These are phyloP conservation scores for Chamaecyparis obtusa DNA, from an alignment of 75 land plant species.

Conservation along the genomic window DNA sequence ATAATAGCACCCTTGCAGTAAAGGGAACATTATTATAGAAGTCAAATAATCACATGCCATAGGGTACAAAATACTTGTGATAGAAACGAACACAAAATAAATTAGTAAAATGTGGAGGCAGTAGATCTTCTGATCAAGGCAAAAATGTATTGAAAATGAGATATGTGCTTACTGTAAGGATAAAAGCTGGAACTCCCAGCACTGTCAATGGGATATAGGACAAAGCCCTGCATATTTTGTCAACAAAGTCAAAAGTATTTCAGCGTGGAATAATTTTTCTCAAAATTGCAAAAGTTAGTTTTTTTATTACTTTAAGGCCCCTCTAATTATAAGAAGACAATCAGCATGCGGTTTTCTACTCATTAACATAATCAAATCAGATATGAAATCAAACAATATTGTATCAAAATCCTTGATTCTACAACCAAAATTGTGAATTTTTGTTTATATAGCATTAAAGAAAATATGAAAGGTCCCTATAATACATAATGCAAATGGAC, in stretches of 20 bases:
- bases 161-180: neutral
- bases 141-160: neutral
- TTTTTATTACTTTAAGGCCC: neutral
- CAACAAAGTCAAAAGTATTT: neutral
- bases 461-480: neutral
- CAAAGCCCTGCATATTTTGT: constrained; percentile 1
- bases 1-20: neutral
- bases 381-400: neutral
- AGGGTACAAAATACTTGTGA: neutral
- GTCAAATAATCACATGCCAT: neutral
- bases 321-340: neutral
- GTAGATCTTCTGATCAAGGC: neutral
- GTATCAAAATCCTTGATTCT: neutral
- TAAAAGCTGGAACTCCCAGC: neutral
- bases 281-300: neutral
- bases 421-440: neutral
- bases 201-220: constrained; percentile 1
- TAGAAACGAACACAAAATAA: neutral
- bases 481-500: neutral
- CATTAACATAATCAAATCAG: neutral
- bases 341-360: neutral
- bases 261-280: neutral
- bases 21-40: neutral
- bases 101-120: neutral
- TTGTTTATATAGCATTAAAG: neutral